These are phyloP conservation scores for Stagonosporopsis tanaceti DNA, from an alignment of 2,329 filamentous ascomycete species.

Conservation along the genomic window DNA sequence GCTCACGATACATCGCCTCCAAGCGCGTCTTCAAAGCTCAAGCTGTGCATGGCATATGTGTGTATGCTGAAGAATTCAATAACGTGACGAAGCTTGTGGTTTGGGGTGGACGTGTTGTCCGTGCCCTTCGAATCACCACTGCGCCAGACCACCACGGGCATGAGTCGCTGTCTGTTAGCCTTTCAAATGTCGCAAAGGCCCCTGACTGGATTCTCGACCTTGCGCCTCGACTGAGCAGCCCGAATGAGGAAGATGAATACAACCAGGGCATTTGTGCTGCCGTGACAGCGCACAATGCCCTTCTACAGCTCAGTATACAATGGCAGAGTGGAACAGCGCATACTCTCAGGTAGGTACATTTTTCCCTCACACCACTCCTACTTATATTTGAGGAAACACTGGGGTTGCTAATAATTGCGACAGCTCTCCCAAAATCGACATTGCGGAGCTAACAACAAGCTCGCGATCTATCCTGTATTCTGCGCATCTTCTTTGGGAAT, in stretches of 20 bases:
- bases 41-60: conserved; percentile 75
- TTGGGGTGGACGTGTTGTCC: conserved; percentile 58
- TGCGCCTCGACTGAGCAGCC: conserved; percentile 24
- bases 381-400: background rate
- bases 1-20: conserved; percentile 35
- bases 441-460: conserved; percentile 66
- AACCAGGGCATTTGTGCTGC: conserved; percentile 33
- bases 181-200: conserved; percentile 34
- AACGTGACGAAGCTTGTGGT: conserved; percentile 39
- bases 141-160: conserved; percentile 34
- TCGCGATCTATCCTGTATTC: conserved; percentile 89
- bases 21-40: conserved; percentile 70
- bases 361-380: background rate
- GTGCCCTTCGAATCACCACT: conserved; percentile 45
- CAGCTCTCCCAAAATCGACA: conserved; percentile 30
- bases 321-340: conserved; percentile 8
- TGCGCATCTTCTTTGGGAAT: conserved; percentile 74
- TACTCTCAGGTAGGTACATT: conserved; percentile 16
- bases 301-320: conserved; percentile 61
- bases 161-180: conserved; percentile 22
- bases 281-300: conserved; percentile 88
- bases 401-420: conserved; percentile 2
- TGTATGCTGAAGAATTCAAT: conserved; percentile 42
- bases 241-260: conserved; percentile 18
- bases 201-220: conserved; percentile 51